A percentile compares a stretch with the other conserved stretches of the same genome.
Conservation (phyloP, 1,284 basidiomycete genomes). For the Trametes versicolor region DNA sequence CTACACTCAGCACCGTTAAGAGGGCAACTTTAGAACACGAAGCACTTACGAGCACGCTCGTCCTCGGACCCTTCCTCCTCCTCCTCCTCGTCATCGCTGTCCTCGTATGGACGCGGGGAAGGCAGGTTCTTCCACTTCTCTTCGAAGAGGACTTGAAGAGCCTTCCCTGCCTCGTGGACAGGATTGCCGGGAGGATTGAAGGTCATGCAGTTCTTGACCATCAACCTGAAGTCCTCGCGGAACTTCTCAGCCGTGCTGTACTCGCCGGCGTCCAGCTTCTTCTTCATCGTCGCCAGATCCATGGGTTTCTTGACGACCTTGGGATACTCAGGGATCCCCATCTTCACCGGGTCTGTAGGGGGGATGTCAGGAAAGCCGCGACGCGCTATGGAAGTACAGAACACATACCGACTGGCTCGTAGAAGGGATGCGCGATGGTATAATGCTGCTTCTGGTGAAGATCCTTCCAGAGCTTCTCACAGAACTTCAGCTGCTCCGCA, state of each 20-base stretch:
- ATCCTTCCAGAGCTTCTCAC: constrained; percentile 79
- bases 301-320: constrained; percentile 95
- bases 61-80: constrained; percentile 51
- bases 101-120: constrained; percentile 59
- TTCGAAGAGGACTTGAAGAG: constrained; percentile 88
- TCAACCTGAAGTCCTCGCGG: constrained; percentile 91
- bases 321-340: constrained; percentile 88
- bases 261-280: constrained; percentile 80
- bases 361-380: too few relatives aligned
- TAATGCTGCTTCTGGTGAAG: constrained; percentile 85
- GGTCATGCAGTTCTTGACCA: constrained; percentile 92
- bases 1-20: constrained; percentile 18
- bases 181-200: constrained; percentile 93
- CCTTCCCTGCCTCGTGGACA: constrained; percentile 86
- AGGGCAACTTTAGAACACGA: constrained; percentile 6
- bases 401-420: constrained; percentile 89
- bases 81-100: constrained; percentile 60
- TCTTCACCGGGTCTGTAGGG: constrained; percentile 71
- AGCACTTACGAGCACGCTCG: constrained; percentile 62
- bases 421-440: constrained; percentile 84
- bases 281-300: constrained; percentile 90
- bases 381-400: too few relatives aligned
- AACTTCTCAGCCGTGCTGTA: constrained; percentile 86
- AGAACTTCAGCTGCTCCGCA: constrained; percentile 90
- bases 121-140: constrained; percentile 91